Percentiles rank a stretch among this genome's conserved stretches.
These are phyloP conservation scores for Mycena metata DNA, from an alignment of 768 basidiomycete genomes.

Conservation along the genomic window DNA sequence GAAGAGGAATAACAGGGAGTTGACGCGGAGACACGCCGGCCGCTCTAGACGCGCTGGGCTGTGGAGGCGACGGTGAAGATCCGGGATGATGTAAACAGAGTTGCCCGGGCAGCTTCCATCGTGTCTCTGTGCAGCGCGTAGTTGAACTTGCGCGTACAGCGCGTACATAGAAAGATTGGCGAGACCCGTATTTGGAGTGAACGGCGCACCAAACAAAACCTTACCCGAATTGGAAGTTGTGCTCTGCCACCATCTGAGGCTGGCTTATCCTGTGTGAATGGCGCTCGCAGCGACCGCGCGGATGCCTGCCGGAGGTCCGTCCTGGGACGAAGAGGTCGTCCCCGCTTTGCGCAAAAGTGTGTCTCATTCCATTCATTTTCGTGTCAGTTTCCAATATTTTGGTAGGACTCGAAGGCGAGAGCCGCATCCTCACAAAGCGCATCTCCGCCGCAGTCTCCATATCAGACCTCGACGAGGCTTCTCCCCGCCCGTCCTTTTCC, in stretches of 20 bases:
- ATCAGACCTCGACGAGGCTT: slow-evolving; percentile 66
- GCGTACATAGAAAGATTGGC: too few species aligned
- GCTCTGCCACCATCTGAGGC: slow-evolving; percentile 15
- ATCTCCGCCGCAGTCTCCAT: slow-evolving; percentile 79
- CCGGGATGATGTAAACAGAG: too few species aligned
- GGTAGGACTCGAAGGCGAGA: slow-evolving; percentile 85
- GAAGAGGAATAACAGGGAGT: too few species aligned
- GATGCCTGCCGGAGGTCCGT: slow-evolving; percentile 22
- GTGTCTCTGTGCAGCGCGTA: too few species aligned
- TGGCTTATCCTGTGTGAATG: slow-evolving; percentile 21
- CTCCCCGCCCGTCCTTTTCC: slow-evolving; percentile 47
- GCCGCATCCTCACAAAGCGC: slow-evolving; percentile 80
- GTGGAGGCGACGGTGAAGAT: too few species aligned
- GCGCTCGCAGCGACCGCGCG: slow-evolving; percentile 34
- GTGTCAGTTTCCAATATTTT: slow-evolving; percentile 10
- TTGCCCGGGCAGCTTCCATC: too few species aligned
- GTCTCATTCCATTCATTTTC: slow-evolving; percentile 13
- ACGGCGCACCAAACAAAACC: too few species aligned
- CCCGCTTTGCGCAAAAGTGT: slow-evolving; percentile 68
- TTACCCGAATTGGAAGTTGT: slow-evolving; percentile 8
- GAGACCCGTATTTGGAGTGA: too few species aligned
- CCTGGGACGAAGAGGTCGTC: slow-evolving; percentile 72
- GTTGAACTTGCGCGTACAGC: too few species aligned
- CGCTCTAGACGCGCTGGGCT: too few species aligned
- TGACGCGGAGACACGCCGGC: too few species aligned